Evolutionary conservation across 2,329 filamentous ascomycete species (phyloP).

Genomic region (Albifimbria verrucaria): DNA sequence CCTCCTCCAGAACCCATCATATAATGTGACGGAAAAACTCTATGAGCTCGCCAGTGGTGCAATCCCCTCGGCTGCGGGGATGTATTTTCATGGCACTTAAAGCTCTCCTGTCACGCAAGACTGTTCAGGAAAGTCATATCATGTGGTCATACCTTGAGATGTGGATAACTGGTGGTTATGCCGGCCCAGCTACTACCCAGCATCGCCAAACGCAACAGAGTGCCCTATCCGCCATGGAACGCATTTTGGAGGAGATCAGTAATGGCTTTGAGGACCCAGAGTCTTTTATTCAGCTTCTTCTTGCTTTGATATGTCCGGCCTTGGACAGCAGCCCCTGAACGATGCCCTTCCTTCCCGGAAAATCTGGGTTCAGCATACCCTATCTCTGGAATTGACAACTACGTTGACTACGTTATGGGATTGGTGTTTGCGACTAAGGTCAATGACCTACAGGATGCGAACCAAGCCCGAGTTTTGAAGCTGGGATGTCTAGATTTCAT

Average conservation of each 20-base stretch:
- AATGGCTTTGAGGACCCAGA: slow-evolving; percentile 81
- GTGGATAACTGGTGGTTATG: slow-evolving; percentile 67
- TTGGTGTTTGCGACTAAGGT: slow-evolving; percentile 68
- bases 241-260: slow-evolving; percentile 70
- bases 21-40: slow-evolving; percentile 70
- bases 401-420: slow-evolving; percentile 86
- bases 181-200: slow-evolving; percentile 29
- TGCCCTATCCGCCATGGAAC: slow-evolving; percentile 50
- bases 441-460: slow-evolving; percentile 61
- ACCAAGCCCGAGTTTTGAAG: slow-evolving; percentile 70
- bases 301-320: slow-evolving; percentile 66
- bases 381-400: slow-evolving; percentile 80
- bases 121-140: slow-evolving; percentile 59
- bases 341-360: slow-evolving; percentile 86
- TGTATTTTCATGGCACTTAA: slow-evolving; percentile 78
- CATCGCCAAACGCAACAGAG: slow-evolving; percentile 28
- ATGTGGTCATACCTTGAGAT: slow-evolving; percentile 81
- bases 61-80: slow-evolving; percentile 74
- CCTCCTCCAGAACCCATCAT: slow-evolving; percentile 62
- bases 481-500: slow-evolving; percentile 84
- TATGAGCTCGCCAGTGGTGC: slow-evolving; percentile 76
- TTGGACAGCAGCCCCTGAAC: slow-evolving; percentile 59
- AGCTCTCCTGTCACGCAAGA: slow-evolving; percentile 73
- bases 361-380: slow-evolving; percentile 74
- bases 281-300: slow-evolving; percentile 76